phyloP scores from a whole-genome alignment of 495 filamentous ascomycete species.

The Neurospora sp. region DNA sequence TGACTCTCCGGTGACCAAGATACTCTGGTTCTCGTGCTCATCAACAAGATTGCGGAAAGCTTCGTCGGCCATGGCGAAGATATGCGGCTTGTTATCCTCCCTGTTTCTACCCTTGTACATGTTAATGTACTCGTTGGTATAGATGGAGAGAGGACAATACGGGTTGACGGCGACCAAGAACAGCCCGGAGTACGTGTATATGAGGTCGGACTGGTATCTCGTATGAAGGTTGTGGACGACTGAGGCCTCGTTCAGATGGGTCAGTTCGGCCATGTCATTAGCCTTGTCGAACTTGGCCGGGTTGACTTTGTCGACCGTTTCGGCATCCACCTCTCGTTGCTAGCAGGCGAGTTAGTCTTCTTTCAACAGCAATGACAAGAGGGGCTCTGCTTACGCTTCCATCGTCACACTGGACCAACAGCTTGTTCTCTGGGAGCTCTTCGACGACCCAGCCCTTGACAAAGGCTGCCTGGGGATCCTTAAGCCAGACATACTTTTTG shows the following conservation, averaged over 20 bases:
- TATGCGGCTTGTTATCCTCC: conserved; percentile 94
- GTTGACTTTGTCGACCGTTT: conserved; percentile 95
- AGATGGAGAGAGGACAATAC: conserved; percentile 89
- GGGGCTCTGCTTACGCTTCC: conserved; percentile 56
- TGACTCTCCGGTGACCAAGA: conserved; percentile 96
- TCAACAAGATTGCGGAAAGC: conserved; percentile 94
- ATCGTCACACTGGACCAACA: conserved; percentile 90
- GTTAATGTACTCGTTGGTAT: conserved; percentile 91
- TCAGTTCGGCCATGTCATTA: conserved; percentile 97
- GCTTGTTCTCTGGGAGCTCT: conserved; percentile 52
- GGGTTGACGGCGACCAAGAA: conserved; percentile 98
- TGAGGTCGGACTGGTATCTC: conserved; percentile 88
- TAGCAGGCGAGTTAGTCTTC: conserved; percentile 28
- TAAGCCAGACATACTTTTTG: conserved; percentile 97
- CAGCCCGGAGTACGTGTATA: conserved; percentile 97
- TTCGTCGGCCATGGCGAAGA: conserved; percentile 97
- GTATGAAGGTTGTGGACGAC: conserved; percentile 95
- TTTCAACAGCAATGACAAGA: neutral
- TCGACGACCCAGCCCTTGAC: conserved; percentile 85
- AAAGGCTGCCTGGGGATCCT: conserved; percentile 78
- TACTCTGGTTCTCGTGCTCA: conserved; percentile 93
- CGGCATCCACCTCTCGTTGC: conserved; percentile 77
- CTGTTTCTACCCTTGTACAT: conserved; percentile 86
- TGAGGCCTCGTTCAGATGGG: conserved; percentile 93
- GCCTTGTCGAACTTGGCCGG: conserved; percentile 99